Conservation (phyloP, 331 rosid species). For the Pyracantha coccinea region DNA sequence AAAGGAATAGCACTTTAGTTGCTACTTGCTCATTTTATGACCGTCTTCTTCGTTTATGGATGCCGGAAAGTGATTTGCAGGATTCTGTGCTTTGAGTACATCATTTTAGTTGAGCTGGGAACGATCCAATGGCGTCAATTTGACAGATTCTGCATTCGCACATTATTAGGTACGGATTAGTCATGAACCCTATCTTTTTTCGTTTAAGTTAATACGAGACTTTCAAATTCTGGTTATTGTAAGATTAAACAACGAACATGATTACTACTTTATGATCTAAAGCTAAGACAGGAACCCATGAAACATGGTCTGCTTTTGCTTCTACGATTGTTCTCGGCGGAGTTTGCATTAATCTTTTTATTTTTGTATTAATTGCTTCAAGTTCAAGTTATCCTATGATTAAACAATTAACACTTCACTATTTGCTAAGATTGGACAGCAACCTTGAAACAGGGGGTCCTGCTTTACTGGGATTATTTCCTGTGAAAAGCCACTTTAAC, state of each 20-base stretch:
- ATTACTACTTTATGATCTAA: background rate
- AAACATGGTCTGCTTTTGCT: conserved; percentile 3
- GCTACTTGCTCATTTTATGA: conserved; percentile 94
- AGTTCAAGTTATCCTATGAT: background rate
- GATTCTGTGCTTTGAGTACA: background rate
- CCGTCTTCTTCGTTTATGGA: conserved; percentile 60
- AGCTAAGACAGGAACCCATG: background rate
- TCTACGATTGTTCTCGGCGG: background rate
- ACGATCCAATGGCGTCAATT: conserved; percentile 4
- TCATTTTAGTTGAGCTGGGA: background rate
- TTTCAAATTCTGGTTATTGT: background rate
- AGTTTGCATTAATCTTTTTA: background rate
- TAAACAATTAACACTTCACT: background rate
- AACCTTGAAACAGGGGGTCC: conserved; percentile 6
- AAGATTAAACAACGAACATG: conserved; percentile 1
- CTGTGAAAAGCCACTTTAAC: background rate
- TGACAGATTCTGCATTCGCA: background rate
- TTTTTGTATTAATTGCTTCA: background rate
- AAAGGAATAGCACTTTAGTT: conserved; percentile 39
- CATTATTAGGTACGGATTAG: background rate
- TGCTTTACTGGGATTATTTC: background rate
- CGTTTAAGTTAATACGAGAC: background rate
- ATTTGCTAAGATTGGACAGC: background rate
- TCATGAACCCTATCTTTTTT: background rate
- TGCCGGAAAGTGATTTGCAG: conserved; percentile 37